Evolutionary conservation across 306 rosid species (phyloP), one percentile per base, ranked within the genome.

Genomic region (Quercus mongolica): DNA sequence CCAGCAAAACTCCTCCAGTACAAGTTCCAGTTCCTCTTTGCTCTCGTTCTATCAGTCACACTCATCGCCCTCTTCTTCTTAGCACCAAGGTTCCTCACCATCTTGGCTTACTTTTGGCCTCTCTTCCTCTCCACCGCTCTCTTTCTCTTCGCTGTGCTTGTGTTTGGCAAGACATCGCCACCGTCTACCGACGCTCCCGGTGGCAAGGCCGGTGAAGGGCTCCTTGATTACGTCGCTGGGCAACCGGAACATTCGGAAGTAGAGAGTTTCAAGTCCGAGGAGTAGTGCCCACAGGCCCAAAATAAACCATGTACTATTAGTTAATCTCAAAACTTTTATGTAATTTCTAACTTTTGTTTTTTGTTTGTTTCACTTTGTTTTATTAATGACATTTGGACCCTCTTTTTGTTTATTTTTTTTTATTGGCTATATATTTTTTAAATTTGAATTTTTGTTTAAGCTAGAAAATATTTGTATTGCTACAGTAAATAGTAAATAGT

Each of bases 101-200:
- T 94, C 58, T n/a, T 94, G 25, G 88, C 91, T 35, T 94, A 91
- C 87, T 94, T 94, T 79, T 94, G 99, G 96, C 99, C 99, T 3
- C 99, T 94, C 26, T 74, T 91, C 26, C 86, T 92, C 87, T 92
- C 99, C 79, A 92, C 99, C 1, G 90, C 97, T 1, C 85, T 92
- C 76, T 90, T 91, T 61, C 94, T 94, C 78, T 80, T 88, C 70
- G 86, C 91, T 51, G 94, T 94, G 73, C 76, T 90, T 49, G 54
- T 90, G 76, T 86, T 94, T 76, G 90, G 86, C 7, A 88, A 77
- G 70, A 88, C 91, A 68, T 81, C 90, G 30, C 59, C 78, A 1
- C 82, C 87, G 11, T 30, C 79, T 5, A 0, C 92, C 57, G 91
- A 87, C 18, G 31, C 85, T 35, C 80, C 75, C 61, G 73, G 76